phyloP scores from a whole-genome alignment of 352 stramenopile species.

The Phytophthora multivora region DNA sequence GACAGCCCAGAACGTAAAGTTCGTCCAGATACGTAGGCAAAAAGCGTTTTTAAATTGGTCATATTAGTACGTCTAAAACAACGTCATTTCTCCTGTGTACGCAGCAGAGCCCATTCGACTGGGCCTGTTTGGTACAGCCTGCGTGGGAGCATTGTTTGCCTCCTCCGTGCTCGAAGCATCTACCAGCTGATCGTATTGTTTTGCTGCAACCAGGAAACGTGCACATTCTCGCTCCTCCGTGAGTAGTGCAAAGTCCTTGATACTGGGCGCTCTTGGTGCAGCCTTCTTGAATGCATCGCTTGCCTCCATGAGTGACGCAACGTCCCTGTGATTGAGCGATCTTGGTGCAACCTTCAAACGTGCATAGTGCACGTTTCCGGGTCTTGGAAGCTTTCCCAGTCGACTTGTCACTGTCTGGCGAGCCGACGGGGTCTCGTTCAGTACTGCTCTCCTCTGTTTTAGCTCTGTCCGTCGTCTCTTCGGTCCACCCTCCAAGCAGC shows the following conservation, averaged over 20 bases:
- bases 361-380: conserved; percentile 13
- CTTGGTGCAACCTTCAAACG: conserved; percentile 8
- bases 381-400: not conserved
- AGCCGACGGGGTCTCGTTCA: not conserved
- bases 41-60: too few species aligned
- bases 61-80: not conserved
- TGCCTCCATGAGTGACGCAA: conserved; percentile 21
- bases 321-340: conserved; percentile 27
- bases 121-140: conserved; percentile 14
- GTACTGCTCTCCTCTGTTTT: not conserved
- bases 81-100: conserved; percentile 1
- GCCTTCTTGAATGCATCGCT: conserved; percentile 13
- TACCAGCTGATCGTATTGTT: conserved; percentile 16
- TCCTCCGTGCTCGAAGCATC: conserved; percentile 25
- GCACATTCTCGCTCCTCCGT: conserved; percentile 20
- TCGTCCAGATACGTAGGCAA: too few species aligned
- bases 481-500: conserved; percentile 15
- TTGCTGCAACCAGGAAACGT: conserved; percentile 11
- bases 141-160: conserved; percentile 14
- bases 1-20: too few species aligned
- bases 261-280: conserved; percentile 25
- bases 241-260: conserved; percentile 19
- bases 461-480: not conserved
- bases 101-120: conserved; percentile 9
- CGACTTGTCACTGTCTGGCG: not conserved